Evolutionary conservation across 208 protist genomes (phyloP), one percentile per base, ranked within the genome.

Genomic region (Lotmaria passim): DNA sequence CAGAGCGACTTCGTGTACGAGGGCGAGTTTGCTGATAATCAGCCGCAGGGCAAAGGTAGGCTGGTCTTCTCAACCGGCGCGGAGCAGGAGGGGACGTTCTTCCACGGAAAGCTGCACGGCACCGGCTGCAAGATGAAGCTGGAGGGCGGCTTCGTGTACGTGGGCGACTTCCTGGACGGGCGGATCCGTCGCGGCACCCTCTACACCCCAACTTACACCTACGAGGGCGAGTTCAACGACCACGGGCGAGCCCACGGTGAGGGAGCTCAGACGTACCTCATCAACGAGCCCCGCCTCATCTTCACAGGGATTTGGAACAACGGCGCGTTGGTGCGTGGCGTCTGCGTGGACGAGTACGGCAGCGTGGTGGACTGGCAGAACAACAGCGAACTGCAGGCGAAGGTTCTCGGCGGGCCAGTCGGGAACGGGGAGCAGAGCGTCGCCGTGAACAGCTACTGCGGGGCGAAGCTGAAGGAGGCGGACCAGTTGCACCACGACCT

Each of bases 171-270:
- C 79, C 15, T 95, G 12, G 85, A 96, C 47, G 93, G 93, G 7
- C 61, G 78, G 36, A 86, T 97, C 26, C 76, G 72, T n/a, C 67
- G 73, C 60, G 93, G 93, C 33, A 91, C 85, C 26, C 81, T 96
- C 36, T 95, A 89, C 78, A 95, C 93, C 4, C 88, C 87, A 7
- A 95, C 89, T 15, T 97, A 95, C 85, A 94, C 85, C 33, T 97
- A 97, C 57, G 93, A 97, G 61, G 93, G 93, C 11, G 88, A 95
- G 70, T 94, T 97, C 66, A 95, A 93, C 75, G 83, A 87, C 55
- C 85, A 95, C 68, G 93, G 93, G 5, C 75, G 87, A 17, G 90
- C 93, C 2, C 88, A 95, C 50, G 93, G 93, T n/a, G 87, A 93
- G 56, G 93, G 93, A 0, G 85, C 77, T 23, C 87, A 95, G 59